phyloP scores from a whole-genome alignment of 768 basidiomycete species.

The Auriscalpium microsporum region DNA sequence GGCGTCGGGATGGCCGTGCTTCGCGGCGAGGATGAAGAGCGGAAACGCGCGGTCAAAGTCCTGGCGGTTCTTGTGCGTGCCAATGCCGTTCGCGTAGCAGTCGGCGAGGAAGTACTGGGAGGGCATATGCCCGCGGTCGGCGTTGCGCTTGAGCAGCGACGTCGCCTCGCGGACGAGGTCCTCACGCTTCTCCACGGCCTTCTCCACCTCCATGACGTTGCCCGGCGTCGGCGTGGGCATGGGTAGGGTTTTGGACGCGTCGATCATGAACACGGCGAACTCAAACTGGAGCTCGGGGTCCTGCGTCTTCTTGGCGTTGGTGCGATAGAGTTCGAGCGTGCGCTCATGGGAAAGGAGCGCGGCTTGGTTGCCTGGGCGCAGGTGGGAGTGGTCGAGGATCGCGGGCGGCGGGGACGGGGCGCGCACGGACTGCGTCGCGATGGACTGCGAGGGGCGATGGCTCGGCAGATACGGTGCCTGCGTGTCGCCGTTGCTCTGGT shows the following conservation, averaged over 20 bases:
- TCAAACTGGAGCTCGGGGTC: conserved; percentile 97
- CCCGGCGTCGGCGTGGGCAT: conserved; percentile 62
- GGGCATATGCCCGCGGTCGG: conserved; percentile 88
- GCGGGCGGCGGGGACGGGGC: conserved; percentile 64
- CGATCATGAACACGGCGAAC: conserved; percentile 98
- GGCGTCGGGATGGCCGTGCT: conserved; percentile 94
- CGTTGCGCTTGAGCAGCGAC: conserved; percentile 78
- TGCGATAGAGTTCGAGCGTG: conserved; percentile 93
- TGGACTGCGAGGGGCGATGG: conserved; percentile 22
- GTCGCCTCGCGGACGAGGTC: conserved; percentile 87
- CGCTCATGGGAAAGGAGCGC: conserved; percentile 91
- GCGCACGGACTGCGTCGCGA: conserved; percentile 48
- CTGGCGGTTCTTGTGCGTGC: conserved; percentile 80
- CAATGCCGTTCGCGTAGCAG: conserved; percentile 97
- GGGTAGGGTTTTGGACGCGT: conserved; percentile 85
- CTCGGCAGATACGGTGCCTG: not conserved
- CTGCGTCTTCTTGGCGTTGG: conserved; percentile 97
- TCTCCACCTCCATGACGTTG: conserved; percentile 75
- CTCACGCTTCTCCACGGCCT: conserved; percentile 73
- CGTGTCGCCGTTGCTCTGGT: conserved; percentile 7
- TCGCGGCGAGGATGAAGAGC: conserved; percentile 90
- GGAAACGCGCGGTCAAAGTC: conserved; percentile 98
- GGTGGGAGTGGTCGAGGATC: conserved; percentile 85
- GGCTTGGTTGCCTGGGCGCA: conserved; percentile 87
- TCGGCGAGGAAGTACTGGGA: conserved; percentile 98